A percentile compares a stretch with the other conserved stretches of the same genome.
Evolutionary conservation across 495 filamentous ascomycete species (phyloP).

Genomic region (Cryomyces minteri): DNA sequence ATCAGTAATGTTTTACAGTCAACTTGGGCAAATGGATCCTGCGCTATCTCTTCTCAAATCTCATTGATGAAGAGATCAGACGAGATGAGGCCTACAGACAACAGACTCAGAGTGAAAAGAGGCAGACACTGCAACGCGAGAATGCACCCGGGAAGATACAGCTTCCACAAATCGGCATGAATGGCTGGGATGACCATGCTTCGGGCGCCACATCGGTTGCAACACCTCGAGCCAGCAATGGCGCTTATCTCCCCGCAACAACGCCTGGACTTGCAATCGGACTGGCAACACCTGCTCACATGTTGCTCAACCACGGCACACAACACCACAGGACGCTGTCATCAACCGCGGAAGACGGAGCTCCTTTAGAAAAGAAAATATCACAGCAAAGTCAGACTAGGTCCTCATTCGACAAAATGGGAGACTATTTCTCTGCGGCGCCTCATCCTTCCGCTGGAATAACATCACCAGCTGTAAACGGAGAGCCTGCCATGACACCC

Average conservation of each 20-base stretch:
- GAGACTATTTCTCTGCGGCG: conserved; percentile 47
- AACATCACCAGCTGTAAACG: conserved; percentile 2
- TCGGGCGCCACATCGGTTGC: conserved; percentile 31
- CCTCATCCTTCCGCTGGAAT: conserved; percentile 10
- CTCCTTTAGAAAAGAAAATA: conserved; percentile 21
- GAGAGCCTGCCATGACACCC: conserved; percentile 6
- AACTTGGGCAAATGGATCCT: conserved; percentile 96
- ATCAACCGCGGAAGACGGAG: conserved; percentile 32
- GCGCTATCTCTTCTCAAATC: conserved; percentile 73
- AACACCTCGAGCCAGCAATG: conserved; percentile 49
- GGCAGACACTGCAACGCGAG: conserved; percentile 33
- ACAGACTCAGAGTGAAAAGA: conserved; percentile 35
- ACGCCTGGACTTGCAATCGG: conserved; percentile 67
- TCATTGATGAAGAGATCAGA: conserved; percentile 77
- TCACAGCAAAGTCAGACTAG: conserved; percentile 26
- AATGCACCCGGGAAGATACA: conserved; percentile 49
- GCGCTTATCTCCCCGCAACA: conserved; percentile 30
- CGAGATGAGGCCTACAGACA: conserved; percentile 59
- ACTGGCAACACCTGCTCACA: conserved; percentile 45
- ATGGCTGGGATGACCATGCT: conserved; percentile 25
- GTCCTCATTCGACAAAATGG: conserved; percentile 28
- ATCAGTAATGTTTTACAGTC: conserved; percentile 32
- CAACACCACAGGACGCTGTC: conserved; percentile 20
- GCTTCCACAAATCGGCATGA: conserved; percentile 33
- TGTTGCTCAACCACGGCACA: conserved; percentile 12